Base-by-base conservation (phyloP, 2,329 filamentous ascomycete genomes). In the Penicillium sclerotiorum region DNA sequence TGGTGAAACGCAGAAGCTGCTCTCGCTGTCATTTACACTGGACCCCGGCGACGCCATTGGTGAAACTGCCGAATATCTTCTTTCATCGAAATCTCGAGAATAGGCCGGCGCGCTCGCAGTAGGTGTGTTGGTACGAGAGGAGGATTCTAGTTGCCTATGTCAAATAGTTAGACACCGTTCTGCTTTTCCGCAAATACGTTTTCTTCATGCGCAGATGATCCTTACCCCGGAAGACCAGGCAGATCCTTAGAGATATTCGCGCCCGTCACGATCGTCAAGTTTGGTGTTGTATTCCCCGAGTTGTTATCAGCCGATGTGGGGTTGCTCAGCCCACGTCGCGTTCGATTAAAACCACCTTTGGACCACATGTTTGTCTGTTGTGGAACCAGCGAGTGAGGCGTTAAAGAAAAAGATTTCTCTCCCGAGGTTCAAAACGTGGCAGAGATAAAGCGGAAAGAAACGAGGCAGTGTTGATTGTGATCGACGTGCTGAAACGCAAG, bases 341-440 rank as follows among this genome's bases (percentile, higher is more conserved):
- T 72, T 58, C 62, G 74, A 71, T 65, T 77, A 70, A 60, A 80
- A 6, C 61, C 55, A 35, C 60, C 65, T 61, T 78, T 77, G 64
- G 80, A 79, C 79, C 79, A 83, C 80, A 83, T 81, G n/a, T 52
- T 71, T 62, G 44, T 55, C 35, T 52, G 38, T 41, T 18, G 27
- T 11, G 12, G 12, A n/a, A 20, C 22, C 8, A 30, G 9, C 17
- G 13, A 18, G 5, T 23, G 47, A 25, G 21, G 23, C 1, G 23
- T 36, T 40, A n/a, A n/a, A n/a, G n/a, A n/a, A n/a, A n/a, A n/a
- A n/a, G n/a, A n/a, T n/a, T n/a, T n/a, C n/a, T n/a, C n/a, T n/a
- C n/a, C n/a, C n/a, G n/a, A n/a, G n/a, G n/a, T n/a, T n/a, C n/a
- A n/a, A n/a, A n/a, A n/a, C n/a, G n/a, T n/a, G 22, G 46, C 37